phyloP scores from a whole-genome alignment of 805 yeast genomes.

The Kregervanrija fluxuum region DNA sequence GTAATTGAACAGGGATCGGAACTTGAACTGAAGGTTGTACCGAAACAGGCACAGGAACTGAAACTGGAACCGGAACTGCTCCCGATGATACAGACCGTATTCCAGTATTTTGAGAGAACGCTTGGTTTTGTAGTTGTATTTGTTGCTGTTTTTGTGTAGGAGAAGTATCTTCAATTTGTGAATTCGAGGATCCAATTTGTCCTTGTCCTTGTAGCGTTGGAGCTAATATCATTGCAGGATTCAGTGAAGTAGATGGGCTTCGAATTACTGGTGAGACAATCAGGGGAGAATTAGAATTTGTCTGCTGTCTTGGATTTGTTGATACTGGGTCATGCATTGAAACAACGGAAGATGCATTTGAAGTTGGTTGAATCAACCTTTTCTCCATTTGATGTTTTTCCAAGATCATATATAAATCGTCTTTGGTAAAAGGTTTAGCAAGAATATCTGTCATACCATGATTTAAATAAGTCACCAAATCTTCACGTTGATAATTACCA shows the following conservation, averaged over 20 bases:
- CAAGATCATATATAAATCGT: conserved; percentile 70
- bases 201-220: too few relatives aligned
- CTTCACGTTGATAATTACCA: conserved; percentile 78
- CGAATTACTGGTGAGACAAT: neutral
- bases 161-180: neutral
- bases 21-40: neutral
- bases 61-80: neutral
- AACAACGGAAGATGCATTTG: neutral
- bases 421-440: conserved; percentile 90
- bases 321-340: neutral
- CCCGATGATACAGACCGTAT: neutral
- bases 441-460: conserved; percentile 91
- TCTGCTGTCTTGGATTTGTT: neutral
- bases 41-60: neutral
- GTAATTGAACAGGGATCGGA: neutral
- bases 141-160: neutral
- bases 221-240: neutral
- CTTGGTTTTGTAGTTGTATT: neutral
- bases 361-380: conserved; percentile 18
- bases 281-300: too few relatives aligned
- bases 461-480: conserved; percentile 68
- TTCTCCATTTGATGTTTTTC: conserved; percentile 59
- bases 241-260: neutral
- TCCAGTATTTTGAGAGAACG: neutral
- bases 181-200: too few relatives aligned